Percentiles rank a stretch among this genome's conserved stretches.
phyloP scores from a whole-genome alignment of 441 rosid genomes.

The Isatis lusitanica region DNA sequence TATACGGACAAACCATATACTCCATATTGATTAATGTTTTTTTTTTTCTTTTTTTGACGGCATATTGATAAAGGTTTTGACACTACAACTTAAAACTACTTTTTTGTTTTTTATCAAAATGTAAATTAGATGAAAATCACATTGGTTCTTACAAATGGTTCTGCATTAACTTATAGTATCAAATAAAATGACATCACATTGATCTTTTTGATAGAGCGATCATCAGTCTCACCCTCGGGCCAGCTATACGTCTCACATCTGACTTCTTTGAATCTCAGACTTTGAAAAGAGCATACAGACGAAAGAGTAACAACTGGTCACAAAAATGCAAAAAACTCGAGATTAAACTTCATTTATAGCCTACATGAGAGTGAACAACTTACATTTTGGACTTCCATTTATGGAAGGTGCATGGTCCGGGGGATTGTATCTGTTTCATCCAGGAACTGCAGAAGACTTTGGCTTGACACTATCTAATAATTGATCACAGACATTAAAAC shows the following conservation, averaged over 20 bases:
- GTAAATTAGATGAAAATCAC: neutral
- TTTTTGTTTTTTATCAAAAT: neutral
- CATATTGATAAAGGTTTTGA: neutral
- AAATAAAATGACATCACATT: neutral
- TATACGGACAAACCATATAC: neutral
- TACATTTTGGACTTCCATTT: neutral
- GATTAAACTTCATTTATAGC: neutral
- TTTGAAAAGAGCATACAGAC: neutral
- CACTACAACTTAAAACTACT: neutral
- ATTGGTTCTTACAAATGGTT: neutral
- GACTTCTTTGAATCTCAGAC: neutral
- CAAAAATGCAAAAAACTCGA: neutral
- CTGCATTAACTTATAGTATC: neutral
- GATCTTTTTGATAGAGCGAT: neutral
- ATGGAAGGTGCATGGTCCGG: neutral
- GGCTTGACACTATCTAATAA: slow-evolving; percentile 8
- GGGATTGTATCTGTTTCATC: neutral
- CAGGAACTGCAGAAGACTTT: neutral
- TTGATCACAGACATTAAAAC: neutral
- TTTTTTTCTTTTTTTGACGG: too few species aligned
- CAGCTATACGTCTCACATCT: neutral
- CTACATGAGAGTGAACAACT: neutral
- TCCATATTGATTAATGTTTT: too few species aligned
- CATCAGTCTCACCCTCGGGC: neutral
- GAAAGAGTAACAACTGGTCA: neutral